Percentiles rank a stretch among this genome's conserved stretches.
Evolutionary conservation across 2,329 filamentous ascomycete species (phyloP).

Genomic region (Dactylellina drechsleri): DNA sequence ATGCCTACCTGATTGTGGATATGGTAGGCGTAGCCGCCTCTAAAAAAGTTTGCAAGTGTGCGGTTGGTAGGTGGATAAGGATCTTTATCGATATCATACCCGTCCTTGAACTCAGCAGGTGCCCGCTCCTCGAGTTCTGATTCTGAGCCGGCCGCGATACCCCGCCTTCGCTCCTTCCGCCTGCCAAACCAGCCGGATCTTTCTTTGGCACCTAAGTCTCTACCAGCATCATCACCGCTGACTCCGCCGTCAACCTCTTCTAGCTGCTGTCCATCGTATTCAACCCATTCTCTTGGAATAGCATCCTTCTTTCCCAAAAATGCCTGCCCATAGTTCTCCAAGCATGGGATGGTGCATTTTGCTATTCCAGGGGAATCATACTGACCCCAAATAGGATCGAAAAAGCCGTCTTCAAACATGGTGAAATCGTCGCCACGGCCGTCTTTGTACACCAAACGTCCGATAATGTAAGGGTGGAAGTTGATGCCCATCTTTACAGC

Average conservation of each 20-base stretch:
- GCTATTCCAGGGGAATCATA: constrained; percentile 68
- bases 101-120: constrained; percentile 23
- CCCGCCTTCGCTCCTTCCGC: constrained; percentile 22
- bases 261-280: constrained; percentile 65
- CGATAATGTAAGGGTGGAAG: constrained; percentile 68
- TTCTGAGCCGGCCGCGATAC: neutral
- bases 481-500: constrained; percentile 70
- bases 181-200: constrained; percentile 42
- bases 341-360: constrained; percentile 67
- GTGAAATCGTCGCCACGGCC: constrained; percentile 67
- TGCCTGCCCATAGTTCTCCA: constrained; percentile 67
- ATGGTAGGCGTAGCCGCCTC: constrained; percentile 69
- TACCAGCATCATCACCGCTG: constrained; percentile 49
- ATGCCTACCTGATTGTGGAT: constrained; percentile 68
- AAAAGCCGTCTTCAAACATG: constrained; percentile 70
- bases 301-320: constrained; percentile 65
- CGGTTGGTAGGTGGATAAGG: constrained; percentile 69
- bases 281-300: constrained; percentile 67
- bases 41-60: constrained; percentile 69
- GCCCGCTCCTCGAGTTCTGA: constrained; percentile 58
- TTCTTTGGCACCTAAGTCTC: constrained; percentile 30
- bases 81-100: constrained; percentile 65
- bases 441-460: constrained; percentile 69
- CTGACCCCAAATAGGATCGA: constrained; percentile 70
- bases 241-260: constrained; percentile 59